phyloP scores from a whole-genome alignment of 2,329 filamentous ascomycete genomes.

The Neurospora sp. region DNA sequence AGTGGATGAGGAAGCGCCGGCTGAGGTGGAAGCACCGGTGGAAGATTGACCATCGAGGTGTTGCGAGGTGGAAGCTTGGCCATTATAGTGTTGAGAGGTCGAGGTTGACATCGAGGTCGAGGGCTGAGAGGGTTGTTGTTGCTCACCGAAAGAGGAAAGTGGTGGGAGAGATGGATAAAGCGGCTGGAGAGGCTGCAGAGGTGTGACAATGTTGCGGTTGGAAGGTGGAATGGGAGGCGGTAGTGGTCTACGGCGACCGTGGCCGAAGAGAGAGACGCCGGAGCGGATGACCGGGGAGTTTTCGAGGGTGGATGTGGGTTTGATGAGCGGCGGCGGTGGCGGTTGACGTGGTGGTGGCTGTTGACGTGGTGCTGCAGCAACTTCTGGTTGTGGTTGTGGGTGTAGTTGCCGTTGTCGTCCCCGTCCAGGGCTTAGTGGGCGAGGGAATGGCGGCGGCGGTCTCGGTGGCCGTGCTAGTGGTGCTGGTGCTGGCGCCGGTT shows the following conservation, averaged over 20 bases:
- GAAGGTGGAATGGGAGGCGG: not conserved
- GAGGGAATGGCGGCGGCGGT: not conserved
- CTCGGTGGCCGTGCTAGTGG: not conserved
- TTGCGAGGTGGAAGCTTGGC: not conserved
- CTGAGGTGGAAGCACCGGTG: not conserved
- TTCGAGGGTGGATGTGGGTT: not conserved
- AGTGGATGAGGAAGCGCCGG: constrained; percentile 7
- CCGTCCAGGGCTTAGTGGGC: not conserved
- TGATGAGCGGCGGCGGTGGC: not conserved
- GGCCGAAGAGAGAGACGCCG: not conserved
- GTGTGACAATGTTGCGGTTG: not conserved
- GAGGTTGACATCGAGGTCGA: not conserved
- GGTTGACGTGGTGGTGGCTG: not conserved
- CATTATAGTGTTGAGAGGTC: not conserved
- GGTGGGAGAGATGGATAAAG: not conserved
- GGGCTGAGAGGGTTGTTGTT: not conserved
- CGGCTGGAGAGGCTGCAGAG: not conserved
- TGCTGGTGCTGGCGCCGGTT: not conserved
- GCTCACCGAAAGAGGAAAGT: not conserved
- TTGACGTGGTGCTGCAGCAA: not conserved
- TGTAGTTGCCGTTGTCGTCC: not conserved
- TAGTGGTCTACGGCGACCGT: not conserved
- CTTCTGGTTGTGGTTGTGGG: not conserved
- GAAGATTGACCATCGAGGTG: too few relatives aligned
- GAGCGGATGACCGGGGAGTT: not conserved